Conservation (phyloP, 352 stramenopile species). For the Phytophthora sp. region DNA sequence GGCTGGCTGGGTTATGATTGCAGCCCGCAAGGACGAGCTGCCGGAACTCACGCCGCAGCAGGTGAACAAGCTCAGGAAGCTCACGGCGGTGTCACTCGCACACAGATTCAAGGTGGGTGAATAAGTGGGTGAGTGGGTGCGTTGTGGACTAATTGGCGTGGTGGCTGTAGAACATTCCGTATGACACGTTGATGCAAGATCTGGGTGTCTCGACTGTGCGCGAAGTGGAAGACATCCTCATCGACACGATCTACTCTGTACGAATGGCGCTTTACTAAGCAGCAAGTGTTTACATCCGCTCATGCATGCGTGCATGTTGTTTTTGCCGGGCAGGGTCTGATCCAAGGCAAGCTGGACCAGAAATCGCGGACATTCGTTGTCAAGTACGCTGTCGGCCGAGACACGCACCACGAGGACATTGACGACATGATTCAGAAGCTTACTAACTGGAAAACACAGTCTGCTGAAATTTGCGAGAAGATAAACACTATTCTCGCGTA, state of each 20-base stretch:
- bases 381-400: constrained; percentile 90
- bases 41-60: constrained; percentile 74
- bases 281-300: not conserved
- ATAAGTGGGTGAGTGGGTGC: not conserved
- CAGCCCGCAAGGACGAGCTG: constrained; percentile 66
- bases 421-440: constrained; percentile 91
- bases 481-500: constrained; percentile 79
- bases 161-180: constrained; percentile 73
- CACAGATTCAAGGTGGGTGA: constrained; percentile 78
- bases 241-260: constrained; percentile 94
- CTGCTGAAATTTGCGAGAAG: constrained; percentile 58
- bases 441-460: constrained; percentile 77
- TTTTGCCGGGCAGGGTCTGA: constrained; percentile 58
- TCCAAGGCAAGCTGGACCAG: constrained; percentile 92
- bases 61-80: constrained; percentile 88
- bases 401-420: constrained; percentile 87
- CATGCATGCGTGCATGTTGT: not conserved
- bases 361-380: constrained; percentile 81
- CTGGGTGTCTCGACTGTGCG: constrained; percentile 83
- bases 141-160: not conserved
- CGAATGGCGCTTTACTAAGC: not conserved
- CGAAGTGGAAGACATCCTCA: constrained; percentile 93
- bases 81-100: constrained; percentile 88
- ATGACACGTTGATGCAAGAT: constrained; percentile 77
- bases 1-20: not conserved